Evolutionary conservation across 805 yeast genomes (phyloP), one percentile per base, ranked within the genome.

Genomic region (Sungouiozyma intestinalis): DNA sequence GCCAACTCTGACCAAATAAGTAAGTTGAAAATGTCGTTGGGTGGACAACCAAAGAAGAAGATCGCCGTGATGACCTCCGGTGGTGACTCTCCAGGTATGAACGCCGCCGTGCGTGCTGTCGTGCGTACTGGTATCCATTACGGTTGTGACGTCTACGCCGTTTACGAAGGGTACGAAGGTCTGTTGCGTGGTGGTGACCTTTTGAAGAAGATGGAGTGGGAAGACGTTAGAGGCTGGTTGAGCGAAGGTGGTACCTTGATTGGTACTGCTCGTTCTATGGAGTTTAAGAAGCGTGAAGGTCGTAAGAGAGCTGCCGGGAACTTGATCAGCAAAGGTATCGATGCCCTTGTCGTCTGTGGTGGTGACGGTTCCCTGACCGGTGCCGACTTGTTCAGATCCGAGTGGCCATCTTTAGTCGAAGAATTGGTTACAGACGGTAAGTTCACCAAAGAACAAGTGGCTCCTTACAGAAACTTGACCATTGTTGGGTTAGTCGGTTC

Each of bases 41-140:
- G 49, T 11, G 46, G 48, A 37, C 42, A 45, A 20, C 36, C 45
- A 44, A 60, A 57, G 52, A 57, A 57, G 52, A 60, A 60, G 43
- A 85, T 92, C 49, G 98, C 94, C 3, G 92, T 92, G 40, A 87
- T 92, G 90, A 92, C 97, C 4, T 85, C 95, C 1, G 98, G 98
- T 53, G 98, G 99, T 65, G 99, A 92, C 61, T 84, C 97, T 41
- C 98, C 94, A 24, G 99, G 99, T 55, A 92, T 92, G 98, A 86
- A 87, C 64, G 90, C 97, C 3, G 85, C 81, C 20, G 98, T 92
- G 6, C 74, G 98, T 48, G 95, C 97, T 0, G 94, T 92, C 45
- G 95, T 90, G 7, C 76, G 98, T 54, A 77, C 96, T 2, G 95
- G 95, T 48, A 85, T 92, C 49, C 76, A 71, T 67, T 72, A 78